Base-by-base conservation (phyloP, 768 basidiomycete genomes). In the Mycena latifolia region DNA sequence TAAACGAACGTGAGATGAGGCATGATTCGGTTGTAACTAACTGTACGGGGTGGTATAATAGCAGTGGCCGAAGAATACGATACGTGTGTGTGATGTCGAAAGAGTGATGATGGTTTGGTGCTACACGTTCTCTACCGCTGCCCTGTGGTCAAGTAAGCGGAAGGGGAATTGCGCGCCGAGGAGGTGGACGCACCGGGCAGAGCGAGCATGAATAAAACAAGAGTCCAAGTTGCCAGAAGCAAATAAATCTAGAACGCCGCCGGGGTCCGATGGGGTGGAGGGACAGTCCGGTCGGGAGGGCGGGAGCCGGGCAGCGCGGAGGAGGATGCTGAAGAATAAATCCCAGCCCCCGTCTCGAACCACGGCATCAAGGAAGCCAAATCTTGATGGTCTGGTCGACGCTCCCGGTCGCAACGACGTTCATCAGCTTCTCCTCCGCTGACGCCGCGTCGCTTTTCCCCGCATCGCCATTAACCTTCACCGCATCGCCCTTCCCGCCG, bases 331-430 rank as follows among this genome's bases (percentile, higher is more conserved):
- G 45, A 31, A 53, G 29, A 52, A 53, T 45, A 60, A 39, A 46
- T 52, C 45, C 41, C 53, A 31, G 24, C 46, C 53, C 64, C 27
- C 12, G 25, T 9, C n/a, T 31, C 68, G 28, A 45, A 25, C 29
- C 55, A 37, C 31, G 29, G 63, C 57, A 58, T 84, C 76, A 87
- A 77, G 87, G 88, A 70, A 86, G 76, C 87, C 88, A 89, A 61
- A 89, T 86, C 78, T 88, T 89, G 73, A 89, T 81, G 55, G 85
- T 85, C 75, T 89, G 88, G 75, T 91, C 90, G 37, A 89, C 86
- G 55, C 89, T 88, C 37, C 89, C 89, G 37, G 90, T 87, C 47
- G 89, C 89, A 53, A 91, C 83, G 27, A 91, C 89, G 69, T 91
- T 91, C 58, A 90, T 85, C 65, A 90, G 72, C 76, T 90, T 89